phyloP scores from a whole-genome alignment of 345 rosid genomes.

The Citropsis articulata region DNA sequence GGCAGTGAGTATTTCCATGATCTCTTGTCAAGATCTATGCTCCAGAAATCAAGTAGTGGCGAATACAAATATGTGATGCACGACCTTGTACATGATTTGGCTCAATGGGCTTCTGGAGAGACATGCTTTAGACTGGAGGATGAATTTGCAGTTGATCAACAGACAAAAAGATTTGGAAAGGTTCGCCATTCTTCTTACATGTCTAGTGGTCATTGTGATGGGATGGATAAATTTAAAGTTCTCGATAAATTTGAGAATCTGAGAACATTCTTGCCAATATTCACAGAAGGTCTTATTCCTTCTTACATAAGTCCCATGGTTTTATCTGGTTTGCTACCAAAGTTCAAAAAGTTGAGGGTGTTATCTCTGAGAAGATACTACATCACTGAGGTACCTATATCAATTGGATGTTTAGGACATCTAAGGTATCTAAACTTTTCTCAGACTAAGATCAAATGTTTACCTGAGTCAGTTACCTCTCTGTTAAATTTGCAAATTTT shows the following conservation, averaged over 20 bases:
- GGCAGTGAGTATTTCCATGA: constrained; percentile 10
- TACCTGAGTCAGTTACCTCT: constrained; percentile 7
- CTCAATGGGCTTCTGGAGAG: background rate
- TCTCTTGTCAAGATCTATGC: constrained; percentile 11
- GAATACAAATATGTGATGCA: background rate
- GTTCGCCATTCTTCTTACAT: background rate
- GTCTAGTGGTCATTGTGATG: background rate
- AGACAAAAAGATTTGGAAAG: background rate
- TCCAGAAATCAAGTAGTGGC: too few relatives aligned
- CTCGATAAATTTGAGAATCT: background rate
- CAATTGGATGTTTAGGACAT: background rate
- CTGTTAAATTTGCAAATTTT: constrained; percentile 6
- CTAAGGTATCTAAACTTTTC: constrained; percentile 11
- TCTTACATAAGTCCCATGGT: background rate
- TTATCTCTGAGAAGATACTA: too few relatives aligned
- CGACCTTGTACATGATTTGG: background rate
- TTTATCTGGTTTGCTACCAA: too few relatives aligned
- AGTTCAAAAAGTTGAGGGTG: too few relatives aligned
- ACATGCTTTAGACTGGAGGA: background rate
- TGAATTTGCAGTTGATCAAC: background rate
- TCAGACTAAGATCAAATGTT: background rate
- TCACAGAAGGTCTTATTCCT: background rate
- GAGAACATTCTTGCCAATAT: background rate
- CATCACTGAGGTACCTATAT: too few relatives aligned
- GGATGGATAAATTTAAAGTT: background rate